phyloP scores from a whole-genome alignment of 208 protist genomes.

The Trypanosoma scelopori region DNA sequence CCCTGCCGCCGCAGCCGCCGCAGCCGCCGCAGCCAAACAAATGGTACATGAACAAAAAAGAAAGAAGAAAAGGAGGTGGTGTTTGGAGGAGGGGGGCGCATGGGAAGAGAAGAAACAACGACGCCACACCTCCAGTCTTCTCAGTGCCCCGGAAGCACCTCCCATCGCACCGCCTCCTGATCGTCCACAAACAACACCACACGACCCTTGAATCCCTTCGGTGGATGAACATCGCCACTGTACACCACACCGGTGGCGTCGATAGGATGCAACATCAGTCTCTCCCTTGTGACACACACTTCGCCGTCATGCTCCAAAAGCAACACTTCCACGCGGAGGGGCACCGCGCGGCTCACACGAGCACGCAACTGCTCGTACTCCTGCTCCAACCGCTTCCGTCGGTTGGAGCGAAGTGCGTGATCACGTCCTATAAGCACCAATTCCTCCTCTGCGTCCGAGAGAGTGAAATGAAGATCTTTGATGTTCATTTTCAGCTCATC shows the following conservation, averaged over 20 bases:
- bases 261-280: conserved; percentile 5
- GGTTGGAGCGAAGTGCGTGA: conserved; percentile 43
- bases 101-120: background rate
- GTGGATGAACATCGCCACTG: conserved; percentile 31
- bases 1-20: too few relatives aligned
- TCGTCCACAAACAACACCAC: conserved; percentile 54
- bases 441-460: conserved; percentile 32
- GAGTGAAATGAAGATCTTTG: conserved; percentile 16
- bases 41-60: conserved; percentile 12
- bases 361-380: conserved; percentile 30
- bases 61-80: too few relatives aligned
- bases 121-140: background rate
- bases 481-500: conserved; percentile 28
- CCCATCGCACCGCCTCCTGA: conserved; percentile 47
- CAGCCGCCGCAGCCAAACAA: too few relatives aligned
- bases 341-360: conserved; percentile 16
- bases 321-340: conserved; percentile 29
- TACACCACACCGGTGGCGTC: conserved; percentile 24
- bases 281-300: background rate
- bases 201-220: conserved; percentile 28
- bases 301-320: conserved; percentile 15
- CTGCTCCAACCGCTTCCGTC: conserved; percentile 25
- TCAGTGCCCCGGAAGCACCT: conserved; percentile 31
- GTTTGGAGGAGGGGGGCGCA: too few relatives aligned
- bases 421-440: conserved; percentile 50